These are phyloP conservation scores for Phytomonas serpens DNA, from an alignment of 208 protist species.

Conservation along the genomic window DNA sequence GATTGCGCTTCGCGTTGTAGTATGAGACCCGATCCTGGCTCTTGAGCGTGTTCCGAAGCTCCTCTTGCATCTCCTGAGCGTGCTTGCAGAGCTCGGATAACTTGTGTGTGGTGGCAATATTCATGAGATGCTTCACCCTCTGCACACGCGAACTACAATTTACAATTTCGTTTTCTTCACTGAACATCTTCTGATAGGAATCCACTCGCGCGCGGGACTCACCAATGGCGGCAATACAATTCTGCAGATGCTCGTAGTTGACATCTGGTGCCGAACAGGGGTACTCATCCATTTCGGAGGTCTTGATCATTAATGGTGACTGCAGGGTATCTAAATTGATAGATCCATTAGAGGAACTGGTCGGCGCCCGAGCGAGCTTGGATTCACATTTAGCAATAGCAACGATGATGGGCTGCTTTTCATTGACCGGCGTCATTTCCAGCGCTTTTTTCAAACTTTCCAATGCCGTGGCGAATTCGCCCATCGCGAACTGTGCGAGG, in stretches of 20 bases:
- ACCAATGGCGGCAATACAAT: conserved; percentile 8
- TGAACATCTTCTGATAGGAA: conserved; percentile 14
- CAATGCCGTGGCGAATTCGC: conserved; percentile 27
- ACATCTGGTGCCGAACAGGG: not conserved
- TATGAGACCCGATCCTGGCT: conserved; percentile 29
- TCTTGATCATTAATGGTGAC: conserved; percentile 19
- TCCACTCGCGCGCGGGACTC: conserved; percentile 7
- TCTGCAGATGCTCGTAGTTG: conserved; percentile 10
- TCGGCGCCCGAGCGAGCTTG: conserved; percentile 35
- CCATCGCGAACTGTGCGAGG: conserved; percentile 27
- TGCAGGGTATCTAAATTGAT: too few relatives aligned
- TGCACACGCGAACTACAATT: conserved; percentile 22
- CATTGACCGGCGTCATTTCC: conserved; percentile 18
- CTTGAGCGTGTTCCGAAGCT: conserved; percentile 28
- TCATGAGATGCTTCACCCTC: conserved; percentile 31
- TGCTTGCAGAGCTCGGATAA: conserved; percentile 26
- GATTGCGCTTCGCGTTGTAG: conserved; percentile 22
- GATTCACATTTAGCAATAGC: conserved; percentile 56
- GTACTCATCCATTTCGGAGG: not conserved
- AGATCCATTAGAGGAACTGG: conserved; percentile 19
- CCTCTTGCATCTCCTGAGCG: conserved; percentile 29
- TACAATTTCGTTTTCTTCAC: conserved; percentile 24
- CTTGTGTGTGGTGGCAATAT: conserved; percentile 27
- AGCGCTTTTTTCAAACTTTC: conserved; percentile 31
- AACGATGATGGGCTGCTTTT: conserved; percentile 25